These are phyloP conservation scores for Debaryomyces sp. DNA, from an alignment of 1,139 yeast species.

Conservation along the genomic window DNA sequence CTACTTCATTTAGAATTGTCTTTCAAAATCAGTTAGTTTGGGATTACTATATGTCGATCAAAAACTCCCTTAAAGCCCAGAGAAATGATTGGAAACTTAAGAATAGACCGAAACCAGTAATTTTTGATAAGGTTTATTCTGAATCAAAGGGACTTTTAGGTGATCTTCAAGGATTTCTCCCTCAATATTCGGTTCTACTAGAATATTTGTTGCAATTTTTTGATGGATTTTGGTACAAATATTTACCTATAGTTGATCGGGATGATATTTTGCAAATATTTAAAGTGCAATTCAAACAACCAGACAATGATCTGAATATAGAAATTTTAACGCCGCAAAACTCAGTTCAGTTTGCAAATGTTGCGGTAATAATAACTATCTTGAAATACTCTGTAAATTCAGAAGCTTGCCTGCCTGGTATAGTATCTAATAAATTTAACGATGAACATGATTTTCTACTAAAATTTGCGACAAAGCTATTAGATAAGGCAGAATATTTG, in stretches of 20 bases:
- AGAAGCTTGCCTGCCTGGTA: neutral
- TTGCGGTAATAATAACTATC: neutral
- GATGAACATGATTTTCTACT: neutral
- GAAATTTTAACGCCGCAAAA: neutral
- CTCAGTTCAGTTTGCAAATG: neutral
- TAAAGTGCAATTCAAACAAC: neutral
- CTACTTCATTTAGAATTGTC: neutral
- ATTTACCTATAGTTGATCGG: neutral
- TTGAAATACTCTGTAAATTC: neutral
- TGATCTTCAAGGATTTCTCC: neutral
- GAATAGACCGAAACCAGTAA: neutral
- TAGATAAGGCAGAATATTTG: neutral
- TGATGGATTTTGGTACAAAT: neutral
- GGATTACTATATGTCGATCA: neutral
- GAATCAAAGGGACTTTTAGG: neutral
- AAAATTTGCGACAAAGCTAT: neutral
- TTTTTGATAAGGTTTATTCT: neutral
- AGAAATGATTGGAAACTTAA: neutral
- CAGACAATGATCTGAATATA: neutral
- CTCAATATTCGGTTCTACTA: neutral
- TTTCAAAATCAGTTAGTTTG: neutral
- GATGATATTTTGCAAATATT: neutral
- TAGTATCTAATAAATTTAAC: neutral
- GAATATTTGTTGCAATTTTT: neutral
- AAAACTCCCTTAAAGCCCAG: neutral